Conservation (phyloP, 306 rosid species). For the Fragaria iinumae region DNA sequence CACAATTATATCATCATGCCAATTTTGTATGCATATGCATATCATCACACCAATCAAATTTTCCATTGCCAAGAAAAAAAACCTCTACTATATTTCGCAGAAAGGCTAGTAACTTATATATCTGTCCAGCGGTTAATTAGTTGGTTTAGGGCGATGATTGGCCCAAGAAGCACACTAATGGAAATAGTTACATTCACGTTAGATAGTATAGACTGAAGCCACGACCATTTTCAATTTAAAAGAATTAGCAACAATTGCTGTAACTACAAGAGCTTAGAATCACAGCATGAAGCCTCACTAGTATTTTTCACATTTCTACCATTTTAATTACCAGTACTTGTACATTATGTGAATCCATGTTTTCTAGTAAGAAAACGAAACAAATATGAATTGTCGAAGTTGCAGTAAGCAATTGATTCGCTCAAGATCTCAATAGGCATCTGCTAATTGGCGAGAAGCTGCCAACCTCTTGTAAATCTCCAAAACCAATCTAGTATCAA, state of each 20-base stretch:
- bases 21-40: too few relatives aligned
- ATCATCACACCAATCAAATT: too few relatives aligned
- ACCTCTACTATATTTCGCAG: too few relatives aligned
- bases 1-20: too few relatives aligned
- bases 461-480: conserved; percentile 42
- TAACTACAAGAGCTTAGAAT: neutral
- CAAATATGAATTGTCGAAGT: neutral
- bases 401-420: neutral
- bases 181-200: too few relatives aligned
- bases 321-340: neutral
- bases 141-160: too few relatives aligned
- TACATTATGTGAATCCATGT: neutral
- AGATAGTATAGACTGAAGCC: too few relatives aligned
- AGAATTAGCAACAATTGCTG: neutral
- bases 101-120: too few relatives aligned
- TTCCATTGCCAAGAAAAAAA: too few relatives aligned
- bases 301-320: neutral
- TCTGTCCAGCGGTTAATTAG: too few relatives aligned
- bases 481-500: conserved; percentile 33
- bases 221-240: neutral
- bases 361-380: neutral
- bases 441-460: conserved; percentile 22
- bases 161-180: too few relatives aligned
- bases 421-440: neutral
- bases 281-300: neutral